These are phyloP conservation scores for Saururus chinensis DNA, from an alignment of 164 flowering plant genomes.

Conservation along the genomic window DNA sequence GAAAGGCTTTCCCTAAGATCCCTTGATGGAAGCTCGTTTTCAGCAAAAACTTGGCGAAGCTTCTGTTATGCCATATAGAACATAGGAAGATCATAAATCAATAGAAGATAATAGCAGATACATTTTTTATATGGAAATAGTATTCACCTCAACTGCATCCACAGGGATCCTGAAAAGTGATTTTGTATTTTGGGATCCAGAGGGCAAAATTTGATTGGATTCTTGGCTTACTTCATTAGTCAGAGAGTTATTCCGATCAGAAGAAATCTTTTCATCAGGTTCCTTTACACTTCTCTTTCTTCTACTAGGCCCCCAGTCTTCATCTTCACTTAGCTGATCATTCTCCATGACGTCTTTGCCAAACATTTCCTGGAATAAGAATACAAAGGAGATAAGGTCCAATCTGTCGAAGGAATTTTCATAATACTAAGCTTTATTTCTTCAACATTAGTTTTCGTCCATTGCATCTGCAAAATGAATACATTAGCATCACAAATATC, in stretches of 20 bases:
- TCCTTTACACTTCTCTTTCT: conserved; percentile 54
- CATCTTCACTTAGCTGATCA: conserved; percentile 84
- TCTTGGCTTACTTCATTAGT: conserved; percentile 12
- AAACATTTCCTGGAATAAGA: conserved; percentile 70
- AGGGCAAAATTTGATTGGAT: conserved; percentile 14
- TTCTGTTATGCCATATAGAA: conserved; percentile 32
- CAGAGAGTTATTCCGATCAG: conserved; percentile 24
- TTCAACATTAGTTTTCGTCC: not conserved
- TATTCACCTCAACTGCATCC: conserved; percentile 63
- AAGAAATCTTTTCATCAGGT: conserved; percentile 54
- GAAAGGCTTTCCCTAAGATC: conserved; percentile 57
- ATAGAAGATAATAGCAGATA: not conserved
- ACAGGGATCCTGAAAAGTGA: conserved; percentile 55
- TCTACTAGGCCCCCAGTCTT: conserved; percentile 91
- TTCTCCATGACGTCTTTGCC: conserved; percentile 52
- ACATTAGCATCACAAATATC: too few species aligned
- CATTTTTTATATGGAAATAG: not conserved
- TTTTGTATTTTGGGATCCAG: conserved; percentile 24
- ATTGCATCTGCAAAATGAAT: too few species aligned
- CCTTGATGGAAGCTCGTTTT: conserved; percentile 90
- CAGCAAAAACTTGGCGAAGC: conserved; percentile 76
- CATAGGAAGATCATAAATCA: not conserved
- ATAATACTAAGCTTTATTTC: not conserved
- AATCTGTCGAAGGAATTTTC: not conserved
- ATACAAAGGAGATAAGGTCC: not conserved